These are phyloP conservation scores for Penicillium lividum DNA, from an alignment of 495 filamentous ascomycete genomes.

Conservation along the genomic window DNA sequence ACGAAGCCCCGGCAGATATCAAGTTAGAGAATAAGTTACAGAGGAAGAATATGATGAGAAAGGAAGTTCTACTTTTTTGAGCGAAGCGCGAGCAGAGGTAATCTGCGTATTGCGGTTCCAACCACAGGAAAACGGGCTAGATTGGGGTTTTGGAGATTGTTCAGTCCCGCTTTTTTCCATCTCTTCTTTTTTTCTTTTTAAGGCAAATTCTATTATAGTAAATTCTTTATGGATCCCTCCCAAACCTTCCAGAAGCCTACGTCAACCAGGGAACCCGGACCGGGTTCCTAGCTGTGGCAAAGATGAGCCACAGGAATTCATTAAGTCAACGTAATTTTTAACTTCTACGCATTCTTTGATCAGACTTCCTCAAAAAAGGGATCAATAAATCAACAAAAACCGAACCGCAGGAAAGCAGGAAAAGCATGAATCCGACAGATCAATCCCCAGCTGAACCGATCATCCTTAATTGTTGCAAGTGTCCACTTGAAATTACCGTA, in stretches of 20 bases:
- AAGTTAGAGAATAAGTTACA: constrained; percentile 12
- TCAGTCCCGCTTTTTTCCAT: constrained; percentile 18
- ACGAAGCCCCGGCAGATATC: constrained; percentile 5
- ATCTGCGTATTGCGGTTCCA: constrained; percentile 25
- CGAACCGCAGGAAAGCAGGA: no score
- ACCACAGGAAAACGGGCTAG: constrained; percentile 19
- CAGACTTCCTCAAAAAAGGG: no score
- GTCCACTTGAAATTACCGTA: not conserved
- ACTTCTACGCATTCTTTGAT: not conserved
- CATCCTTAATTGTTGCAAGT: not conserved
- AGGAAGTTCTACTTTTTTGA: constrained; percentile 4
- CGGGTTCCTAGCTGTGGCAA: constrained; percentile 12
- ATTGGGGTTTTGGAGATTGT: constrained; percentile 10
- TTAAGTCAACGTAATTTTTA: not conserved
- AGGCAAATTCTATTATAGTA: not conserved
- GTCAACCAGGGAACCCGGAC: constrained; percentile 4
- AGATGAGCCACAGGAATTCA: not conserved
- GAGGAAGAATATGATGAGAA: constrained; percentile 12
- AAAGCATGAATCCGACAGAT: not conserved
- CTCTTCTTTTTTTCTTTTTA: constrained; percentile 3
- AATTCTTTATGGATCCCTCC: constrained; percentile 1
- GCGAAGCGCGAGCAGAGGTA: constrained; percentile 1
- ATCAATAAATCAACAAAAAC: not conserved
- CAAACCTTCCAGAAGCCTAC: constrained; percentile 6
- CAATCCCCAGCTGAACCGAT: not conserved